Percentiles rank a stretch among this genome's conserved stretches.
Conservation (phyloP, 768 basidiomycete species). For the Panaeolus cyanescens region DNA sequence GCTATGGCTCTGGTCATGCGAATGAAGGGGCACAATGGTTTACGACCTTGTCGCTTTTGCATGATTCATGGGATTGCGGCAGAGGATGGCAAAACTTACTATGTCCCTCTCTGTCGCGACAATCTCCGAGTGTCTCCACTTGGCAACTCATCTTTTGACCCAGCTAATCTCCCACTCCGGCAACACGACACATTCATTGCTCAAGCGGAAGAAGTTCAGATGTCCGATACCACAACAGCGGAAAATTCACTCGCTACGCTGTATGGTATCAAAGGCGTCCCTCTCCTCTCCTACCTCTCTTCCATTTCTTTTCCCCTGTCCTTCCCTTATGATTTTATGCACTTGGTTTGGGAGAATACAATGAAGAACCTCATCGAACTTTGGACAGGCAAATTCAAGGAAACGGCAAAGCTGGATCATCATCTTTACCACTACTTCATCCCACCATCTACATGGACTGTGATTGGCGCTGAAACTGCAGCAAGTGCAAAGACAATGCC, state of each 20-base stretch:
- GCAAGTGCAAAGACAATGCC: conserved; percentile 29
- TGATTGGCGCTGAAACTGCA: conserved; percentile 34
- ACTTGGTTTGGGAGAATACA: conserved; percentile 43
- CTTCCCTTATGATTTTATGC: conserved; percentile 46
- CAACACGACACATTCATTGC: conserved; percentile 21
- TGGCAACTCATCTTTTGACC: conserved; percentile 18
- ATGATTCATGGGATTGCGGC: conserved; percentile 25
- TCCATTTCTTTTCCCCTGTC: conserved; percentile 34
- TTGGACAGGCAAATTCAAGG: conserved; percentile 42
- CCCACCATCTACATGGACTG: conserved; percentile 26
- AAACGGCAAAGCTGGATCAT: conserved; percentile 29
- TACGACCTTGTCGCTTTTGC: conserved; percentile 35
- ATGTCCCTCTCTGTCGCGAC: conserved; percentile 19
- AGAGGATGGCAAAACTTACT: conserved; percentile 14
- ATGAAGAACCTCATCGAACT: conserved; percentile 34
- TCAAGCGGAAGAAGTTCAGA: conserved; percentile 20
- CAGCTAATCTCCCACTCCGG: conserved; percentile 32
- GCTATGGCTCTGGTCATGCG: conserved; percentile 29
- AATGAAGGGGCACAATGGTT: conserved; percentile 39
- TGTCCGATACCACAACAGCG: conserved; percentile 15
- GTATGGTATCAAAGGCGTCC: conserved; percentile 8
- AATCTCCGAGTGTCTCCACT: not conserved
- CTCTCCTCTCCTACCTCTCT: conserved; percentile 23
- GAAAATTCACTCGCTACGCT: conserved; percentile 10
- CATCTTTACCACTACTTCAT: conserved; percentile 29